Conservation (phyloP, 495 filamentous ascomycete genomes). For the Copromyces sp. region DNA sequence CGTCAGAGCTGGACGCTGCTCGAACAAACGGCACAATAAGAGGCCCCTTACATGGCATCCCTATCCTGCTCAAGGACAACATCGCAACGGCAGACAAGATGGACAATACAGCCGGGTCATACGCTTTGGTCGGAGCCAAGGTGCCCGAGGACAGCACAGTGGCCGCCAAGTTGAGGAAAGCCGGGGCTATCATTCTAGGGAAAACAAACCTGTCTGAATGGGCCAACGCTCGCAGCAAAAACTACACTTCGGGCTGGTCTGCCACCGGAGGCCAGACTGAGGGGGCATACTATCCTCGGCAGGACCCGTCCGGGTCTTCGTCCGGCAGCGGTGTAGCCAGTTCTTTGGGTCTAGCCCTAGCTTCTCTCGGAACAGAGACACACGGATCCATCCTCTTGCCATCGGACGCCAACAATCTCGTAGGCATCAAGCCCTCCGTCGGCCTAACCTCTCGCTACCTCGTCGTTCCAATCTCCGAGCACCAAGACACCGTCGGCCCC, state of each 20-base stretch:
- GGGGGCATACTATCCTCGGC: slow-evolving; percentile 31
- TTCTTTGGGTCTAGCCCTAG: slow-evolving; percentile 26
- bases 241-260: slow-evolving; percentile 36
- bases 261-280: slow-evolving; percentile 32
- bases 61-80: slow-evolving; percentile 62
- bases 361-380: slow-evolving; percentile 28
- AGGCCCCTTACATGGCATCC: slow-evolving; percentile 54
- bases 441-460: slow-evolving; percentile 52
- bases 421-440: slow-evolving; percentile 56
- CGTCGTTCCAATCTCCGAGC: slow-evolving; percentile 52
- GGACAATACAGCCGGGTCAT: slow-evolving; percentile 50
- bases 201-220: slow-evolving; percentile 35
- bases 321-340: slow-evolving; percentile 16
- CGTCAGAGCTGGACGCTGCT: slow-evolving; percentile 20
- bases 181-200: slow-evolving; percentile 41
- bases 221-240: slow-evolving; percentile 28
- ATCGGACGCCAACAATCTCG: slow-evolving; percentile 32
- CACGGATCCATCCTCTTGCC: slow-evolving; percentile 30
- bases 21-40: slow-evolving; percentile 13
- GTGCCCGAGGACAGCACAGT: slow-evolving; percentile 37
- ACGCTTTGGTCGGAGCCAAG: slow-evolving; percentile 41
- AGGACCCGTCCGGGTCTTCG: slow-evolving; percentile 27
- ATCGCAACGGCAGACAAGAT: slow-evolving; percentile 60
- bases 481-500: slow-evolving; percentile 57
- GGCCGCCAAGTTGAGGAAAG: slow-evolving; percentile 37